Base-by-base conservation (phyloP, 2,329 filamentous ascomycete species). In the Pleurostoma richardsiae region DNA sequence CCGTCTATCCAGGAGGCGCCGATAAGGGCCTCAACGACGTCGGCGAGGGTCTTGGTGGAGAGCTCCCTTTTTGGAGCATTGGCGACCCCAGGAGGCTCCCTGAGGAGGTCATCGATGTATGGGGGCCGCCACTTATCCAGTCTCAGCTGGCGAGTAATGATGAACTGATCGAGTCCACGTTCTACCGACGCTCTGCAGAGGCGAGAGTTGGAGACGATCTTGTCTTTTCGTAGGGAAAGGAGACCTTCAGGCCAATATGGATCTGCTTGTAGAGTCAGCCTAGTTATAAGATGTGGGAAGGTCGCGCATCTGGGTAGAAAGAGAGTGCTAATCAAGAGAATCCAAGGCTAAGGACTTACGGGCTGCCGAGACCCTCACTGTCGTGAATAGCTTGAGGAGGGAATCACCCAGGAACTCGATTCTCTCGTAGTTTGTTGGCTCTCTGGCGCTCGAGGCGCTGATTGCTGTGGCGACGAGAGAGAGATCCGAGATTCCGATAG, bases 401-500 rank as follows among this genome's bases (percentile, higher is more conserved):
- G 82, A 83, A 57, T 97, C 92, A 0, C 94, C 94, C 0, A 96
- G 69, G 54, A 95, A 95, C 60, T 97, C 94, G 0, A 95, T 70
- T 3, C 86, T 75, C 56, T 97, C 86, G 59, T 96, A 96, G 53
- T 96, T 78, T 0, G 73, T 75, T 1, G 68, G 62, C 42, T 83
- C 81, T 3, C 64, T 59, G 0, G 88, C 82, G 2, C 72, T 73
- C 0, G 83, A 79, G 1, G 88, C 72, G 43, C 79, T 87, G 43
- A 95, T 84, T 1, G 91, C 90, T 7, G 80, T 83, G 2, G 82
- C 61, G 0, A 95, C 59, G 31, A 86, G 67, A 1, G 68, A 64
- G 3, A 80, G 52, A 52, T 86, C 64, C 0, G 63, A 62, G 33
- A 92, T 76, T 0, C 61, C 58, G 1, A 90, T 64, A 2, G 68